Conservation (phyloP, 225 moss, liverwort and hornwort species). For the Antitrichia curtipendula region DNA sequence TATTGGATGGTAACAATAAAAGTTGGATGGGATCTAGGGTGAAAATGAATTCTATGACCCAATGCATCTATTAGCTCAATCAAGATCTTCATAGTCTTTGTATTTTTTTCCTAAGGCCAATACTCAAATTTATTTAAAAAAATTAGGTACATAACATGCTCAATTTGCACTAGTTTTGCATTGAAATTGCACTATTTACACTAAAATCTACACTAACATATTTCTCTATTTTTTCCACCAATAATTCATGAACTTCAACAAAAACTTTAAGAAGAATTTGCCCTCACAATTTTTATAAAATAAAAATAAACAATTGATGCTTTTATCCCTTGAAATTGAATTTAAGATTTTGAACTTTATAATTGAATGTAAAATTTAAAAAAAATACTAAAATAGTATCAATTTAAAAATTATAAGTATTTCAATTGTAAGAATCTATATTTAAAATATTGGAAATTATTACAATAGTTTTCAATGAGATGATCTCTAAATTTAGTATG, state of each 20-base stretch:
- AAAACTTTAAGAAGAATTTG: background rate
- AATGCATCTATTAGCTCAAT: background rate
- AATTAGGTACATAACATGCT: accelerated
- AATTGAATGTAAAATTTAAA: background rate
- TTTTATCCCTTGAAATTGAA: background rate
- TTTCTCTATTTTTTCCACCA: background rate
- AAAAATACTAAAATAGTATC: background rate
- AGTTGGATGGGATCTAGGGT: background rate
- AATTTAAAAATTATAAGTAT: background rate
- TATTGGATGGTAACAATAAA: background rate
- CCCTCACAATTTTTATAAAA: background rate
- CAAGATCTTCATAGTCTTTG: accelerated
- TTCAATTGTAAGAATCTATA: background rate
- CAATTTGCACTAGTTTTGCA: background rate
- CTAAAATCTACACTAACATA: background rate
- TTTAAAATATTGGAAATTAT: no score
- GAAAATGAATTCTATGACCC: accelerated
- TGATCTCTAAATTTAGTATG: no score
- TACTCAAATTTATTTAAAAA: background rate
- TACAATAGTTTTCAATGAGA: no score
- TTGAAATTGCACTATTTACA: background rate
- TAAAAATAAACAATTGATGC: background rate
- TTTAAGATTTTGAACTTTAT: background rate
- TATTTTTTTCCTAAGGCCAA: background rate
- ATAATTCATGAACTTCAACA: background rate